phyloP scores from a whole-genome alignment of 1,284 basidiomycete species.

The Gomphus bonarii region DNA sequence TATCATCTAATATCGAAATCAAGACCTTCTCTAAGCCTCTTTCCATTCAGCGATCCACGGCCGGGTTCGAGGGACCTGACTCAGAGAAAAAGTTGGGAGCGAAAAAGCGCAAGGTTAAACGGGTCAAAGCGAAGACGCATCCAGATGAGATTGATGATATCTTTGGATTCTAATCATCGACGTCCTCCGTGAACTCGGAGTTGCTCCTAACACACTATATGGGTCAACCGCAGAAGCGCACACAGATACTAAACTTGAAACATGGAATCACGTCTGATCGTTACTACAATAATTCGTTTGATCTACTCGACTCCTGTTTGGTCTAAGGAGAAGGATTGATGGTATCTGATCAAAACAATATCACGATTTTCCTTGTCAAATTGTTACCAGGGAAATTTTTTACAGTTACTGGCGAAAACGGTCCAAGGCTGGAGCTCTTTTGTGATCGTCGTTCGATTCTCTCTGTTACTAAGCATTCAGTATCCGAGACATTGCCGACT shows the following conservation, averaged over 20 bases:
- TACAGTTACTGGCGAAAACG: constrained; percentile 38
- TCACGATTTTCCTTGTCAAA: background rate
- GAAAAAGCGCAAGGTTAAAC: constrained; percentile 24
- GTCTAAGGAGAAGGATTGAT: constrained; percentile 28
- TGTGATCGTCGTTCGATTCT: no score
- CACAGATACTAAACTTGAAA: constrained; percentile 17
- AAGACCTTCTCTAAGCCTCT: background rate
- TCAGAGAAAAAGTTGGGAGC: background rate
- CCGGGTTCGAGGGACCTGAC: background rate
- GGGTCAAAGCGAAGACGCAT: constrained; percentile 28
- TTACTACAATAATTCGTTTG: constrained; percentile 47
- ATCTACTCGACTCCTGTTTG: constrained; percentile 30
- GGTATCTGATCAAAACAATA: background rate
- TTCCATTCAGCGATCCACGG: background rate
- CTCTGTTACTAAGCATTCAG: no score
- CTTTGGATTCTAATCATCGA: constrained; percentile 29
- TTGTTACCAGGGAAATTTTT: constrained; percentile 40
- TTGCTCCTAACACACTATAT: background rate
- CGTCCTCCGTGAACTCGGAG: background rate
- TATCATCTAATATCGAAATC: background rate
- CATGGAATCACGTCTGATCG: constrained; percentile 42
- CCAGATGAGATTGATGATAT: constrained; percentile 59
- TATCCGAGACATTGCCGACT: constrained; percentile 32
- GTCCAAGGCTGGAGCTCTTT: constrained; percentile 40
- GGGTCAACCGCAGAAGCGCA: background rate